These are phyloP conservation scores for Arthrobotrys conoides DNA, from an alignment of 2,329 filamentous ascomycete species.

Conservation along the genomic window DNA sequence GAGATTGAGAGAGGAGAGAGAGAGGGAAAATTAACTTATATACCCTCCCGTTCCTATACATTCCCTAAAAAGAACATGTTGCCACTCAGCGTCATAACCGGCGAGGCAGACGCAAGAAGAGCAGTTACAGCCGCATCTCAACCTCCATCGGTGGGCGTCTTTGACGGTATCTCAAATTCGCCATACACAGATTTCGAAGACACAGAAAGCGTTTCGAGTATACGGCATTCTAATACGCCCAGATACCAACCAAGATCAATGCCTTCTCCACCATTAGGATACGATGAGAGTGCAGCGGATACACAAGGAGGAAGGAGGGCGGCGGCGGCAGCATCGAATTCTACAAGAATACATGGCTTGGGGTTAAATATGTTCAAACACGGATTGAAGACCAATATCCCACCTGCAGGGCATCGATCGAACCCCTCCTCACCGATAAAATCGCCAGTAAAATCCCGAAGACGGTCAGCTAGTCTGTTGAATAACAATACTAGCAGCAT, in stretches of 20 bases:
- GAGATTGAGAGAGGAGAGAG: constrained; percentile 12
- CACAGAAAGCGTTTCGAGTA: constrained; percentile 35
- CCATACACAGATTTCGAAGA: constrained; percentile 48
- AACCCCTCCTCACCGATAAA: constrained; percentile 47
- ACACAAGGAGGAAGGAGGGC: constrained; percentile 5
- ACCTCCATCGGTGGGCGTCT: constrained; percentile 47
- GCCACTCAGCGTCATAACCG: constrained; percentile 50
- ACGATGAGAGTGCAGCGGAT: constrained; percentile 26
- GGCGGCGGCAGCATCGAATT: constrained; percentile 13
- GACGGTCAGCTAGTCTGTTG: constrained; percentile 46
- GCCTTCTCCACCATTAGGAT: constrained; percentile 55
- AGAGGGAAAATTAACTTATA: constrained; percentile 21
- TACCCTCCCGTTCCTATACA: constrained; percentile 4
- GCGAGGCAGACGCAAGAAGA: constrained; percentile 59
- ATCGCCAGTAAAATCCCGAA: constrained; percentile 46
- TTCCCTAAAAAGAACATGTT: constrained; percentile 27
- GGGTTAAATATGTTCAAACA: constrained; percentile 59
- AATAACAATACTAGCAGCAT: constrained; percentile 7
- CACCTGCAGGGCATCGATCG: constrained; percentile 29
- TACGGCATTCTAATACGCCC: constrained; percentile 41
- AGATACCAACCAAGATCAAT: constrained; percentile 59
- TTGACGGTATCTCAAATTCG: constrained; percentile 51
- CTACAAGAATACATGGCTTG: constrained; percentile 50
- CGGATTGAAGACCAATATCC: constrained; percentile 37
- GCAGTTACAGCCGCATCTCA: constrained; percentile 28